These are phyloP conservation scores for Volutella citrinella DNA, from an alignment of 2,329 filamentous ascomycete genomes.

Conservation along the genomic window DNA sequence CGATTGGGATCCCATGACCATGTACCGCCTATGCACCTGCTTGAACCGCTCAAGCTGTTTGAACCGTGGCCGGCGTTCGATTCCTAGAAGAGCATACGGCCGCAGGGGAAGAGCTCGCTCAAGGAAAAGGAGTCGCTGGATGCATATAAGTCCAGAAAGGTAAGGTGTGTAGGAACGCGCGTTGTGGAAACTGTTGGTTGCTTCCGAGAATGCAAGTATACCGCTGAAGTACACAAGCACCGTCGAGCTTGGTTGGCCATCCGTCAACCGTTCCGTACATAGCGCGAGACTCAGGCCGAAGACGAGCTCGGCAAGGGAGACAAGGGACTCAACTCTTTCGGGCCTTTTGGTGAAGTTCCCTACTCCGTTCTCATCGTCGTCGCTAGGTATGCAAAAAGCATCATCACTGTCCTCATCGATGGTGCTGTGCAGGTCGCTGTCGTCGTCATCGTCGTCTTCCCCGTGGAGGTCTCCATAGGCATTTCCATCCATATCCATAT, in stretches of 20 bases:
- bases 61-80: too few species aligned
- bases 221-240: slow-evolving; percentile 10
- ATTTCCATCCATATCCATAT: neutral
- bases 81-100: neutral
- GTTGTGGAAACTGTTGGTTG: neutral
- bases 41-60: too few species aligned
- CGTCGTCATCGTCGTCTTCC: too few species aligned
- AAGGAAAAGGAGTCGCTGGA: slow-evolving; percentile 4
- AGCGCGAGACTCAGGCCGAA: neutral
- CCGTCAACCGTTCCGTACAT: neutral
- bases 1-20: neutral
- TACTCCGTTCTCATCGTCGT: neutral
- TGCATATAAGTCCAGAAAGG: slow-evolving; percentile 1
- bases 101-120: neutral
- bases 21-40: neutral
- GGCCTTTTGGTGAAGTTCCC: neutral
- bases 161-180: neutral
- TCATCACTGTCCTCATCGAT: neutral
- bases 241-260: slow-evolving; percentile 5
- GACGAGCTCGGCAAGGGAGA: neutral
- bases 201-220: slow-evolving; percentile 5
- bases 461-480: neutral
- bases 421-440: neutral
- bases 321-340: neutral
- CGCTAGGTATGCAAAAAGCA: neutral